phyloP scores from a whole-genome alignment of 208 protist species.

The Strigomonas culicis region DNA sequence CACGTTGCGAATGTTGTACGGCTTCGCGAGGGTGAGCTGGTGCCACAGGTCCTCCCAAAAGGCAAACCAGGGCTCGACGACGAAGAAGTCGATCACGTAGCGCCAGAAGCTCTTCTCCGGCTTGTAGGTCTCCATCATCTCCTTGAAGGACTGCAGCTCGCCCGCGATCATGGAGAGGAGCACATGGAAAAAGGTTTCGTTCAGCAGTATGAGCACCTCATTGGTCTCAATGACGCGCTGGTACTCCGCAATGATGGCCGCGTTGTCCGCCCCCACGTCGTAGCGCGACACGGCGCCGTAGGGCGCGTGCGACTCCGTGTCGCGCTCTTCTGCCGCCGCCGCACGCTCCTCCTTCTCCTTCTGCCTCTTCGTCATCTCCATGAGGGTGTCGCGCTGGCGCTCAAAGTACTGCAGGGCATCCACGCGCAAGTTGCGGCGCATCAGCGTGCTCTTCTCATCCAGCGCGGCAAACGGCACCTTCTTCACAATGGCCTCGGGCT shows the following conservation, averaged over 20 bases:
- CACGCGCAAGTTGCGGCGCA: constrained; percentile 37
- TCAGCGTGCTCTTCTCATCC: constrained; percentile 22
- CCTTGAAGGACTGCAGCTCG: constrained; percentile 29
- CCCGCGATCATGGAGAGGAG: constrained; percentile 33
- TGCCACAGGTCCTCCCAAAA: constrained; percentile 47
- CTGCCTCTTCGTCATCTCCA: constrained; percentile 3
- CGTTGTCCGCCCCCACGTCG: constrained; percentile 12
- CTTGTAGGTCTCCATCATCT: constrained; percentile 37
- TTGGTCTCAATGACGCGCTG: constrained; percentile 19
- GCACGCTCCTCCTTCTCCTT: constrained; percentile 7
- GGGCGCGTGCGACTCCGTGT: neutral
- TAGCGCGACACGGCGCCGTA: constrained; percentile 1
- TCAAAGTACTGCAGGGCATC: constrained; percentile 24
- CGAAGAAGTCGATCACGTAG: constrained; percentile 32
- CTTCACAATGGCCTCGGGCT: constrained; percentile 28
- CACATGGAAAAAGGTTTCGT: constrained; percentile 28
- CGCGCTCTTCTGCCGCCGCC: neutral
- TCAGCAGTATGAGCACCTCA: constrained; percentile 30
- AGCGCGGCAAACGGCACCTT: constrained; percentile 31
- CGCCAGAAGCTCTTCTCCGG: constrained; percentile 23
- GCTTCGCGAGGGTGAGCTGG: constrained; percentile 38
- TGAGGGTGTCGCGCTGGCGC: constrained; percentile 5
- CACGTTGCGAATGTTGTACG: constrained; percentile 31
- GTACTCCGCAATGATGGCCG: constrained; percentile 15
- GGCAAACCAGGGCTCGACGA: constrained; percentile 47